phyloP scores from a whole-genome alignment of 495 filamentous ascomycete genomes.

The Copromyces sp. region DNA sequence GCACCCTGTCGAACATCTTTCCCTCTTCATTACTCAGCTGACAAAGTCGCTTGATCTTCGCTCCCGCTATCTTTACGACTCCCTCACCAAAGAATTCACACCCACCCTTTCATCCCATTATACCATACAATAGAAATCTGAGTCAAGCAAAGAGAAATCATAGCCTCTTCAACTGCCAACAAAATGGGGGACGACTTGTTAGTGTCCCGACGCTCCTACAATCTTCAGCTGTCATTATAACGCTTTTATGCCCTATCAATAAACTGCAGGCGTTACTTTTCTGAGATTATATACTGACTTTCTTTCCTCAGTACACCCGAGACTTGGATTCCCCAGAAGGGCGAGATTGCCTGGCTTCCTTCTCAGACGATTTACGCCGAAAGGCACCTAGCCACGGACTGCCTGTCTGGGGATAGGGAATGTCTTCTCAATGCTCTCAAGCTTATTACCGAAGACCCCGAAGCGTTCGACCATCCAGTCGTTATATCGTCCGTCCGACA shows the following conservation, averaged over 20 bases:
- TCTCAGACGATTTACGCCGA: no score
- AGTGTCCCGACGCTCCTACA: no score
- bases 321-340: neutral
- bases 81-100: no score
- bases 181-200: neutral
- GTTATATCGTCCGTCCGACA: neutral
- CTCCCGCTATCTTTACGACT: no score
- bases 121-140: neutral
- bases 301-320: neutral
- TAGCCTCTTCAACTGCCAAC: neutral
- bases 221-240: no score
- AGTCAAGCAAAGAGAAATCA: neutral
- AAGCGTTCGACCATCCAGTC: neutral
- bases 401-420: no score
- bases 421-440: no score
- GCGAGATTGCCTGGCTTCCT: neutral
- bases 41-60: no score
- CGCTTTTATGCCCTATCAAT: neutral
- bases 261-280: neutral
- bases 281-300: neutral
- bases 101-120: neutral
- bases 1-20: no score
- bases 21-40: no score
- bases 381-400: no score
- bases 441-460: neutral